Conservation (phyloP, 2,329 filamentous ascomycete genomes). For the Aspergillus puulaauensis region DNA sequence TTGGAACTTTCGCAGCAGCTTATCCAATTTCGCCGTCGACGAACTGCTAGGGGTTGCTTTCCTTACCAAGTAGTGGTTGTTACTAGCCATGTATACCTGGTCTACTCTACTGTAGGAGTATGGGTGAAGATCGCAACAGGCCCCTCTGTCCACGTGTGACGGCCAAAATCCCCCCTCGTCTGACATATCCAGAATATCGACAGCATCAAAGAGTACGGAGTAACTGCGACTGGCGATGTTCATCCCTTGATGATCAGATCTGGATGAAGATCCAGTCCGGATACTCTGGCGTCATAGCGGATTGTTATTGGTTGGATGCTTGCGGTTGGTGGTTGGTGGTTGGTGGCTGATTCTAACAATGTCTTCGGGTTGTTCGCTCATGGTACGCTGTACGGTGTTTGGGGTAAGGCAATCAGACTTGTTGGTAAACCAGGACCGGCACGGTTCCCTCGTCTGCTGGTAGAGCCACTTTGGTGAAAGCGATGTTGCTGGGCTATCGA, state of each 20-base stretch:
- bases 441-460: background rate
- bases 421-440: background rate
- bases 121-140: background rate
- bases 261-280: background rate
- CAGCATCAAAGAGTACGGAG: background rate
- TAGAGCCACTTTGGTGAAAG: background rate
- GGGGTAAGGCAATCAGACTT: background rate
- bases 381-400: background rate
- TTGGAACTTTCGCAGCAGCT: background rate
- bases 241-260: constrained; percentile 9
- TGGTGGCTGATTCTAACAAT: background rate
- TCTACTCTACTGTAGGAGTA: background rate
- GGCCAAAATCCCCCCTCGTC: background rate
- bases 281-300: background rate
- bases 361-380: background rate
- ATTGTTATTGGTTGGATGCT: background rate
- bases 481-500: background rate
- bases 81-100: background rate
- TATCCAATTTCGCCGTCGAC: background rate
- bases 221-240: background rate
- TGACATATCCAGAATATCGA: constrained; percentile 16
- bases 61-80: background rate
- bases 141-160: constrained; percentile 18
- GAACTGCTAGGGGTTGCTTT: background rate
- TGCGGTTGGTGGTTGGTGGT: background rate